Conservation (phyloP, 805 yeast genomes). For the Hyphopichia homilentoma region DNA sequence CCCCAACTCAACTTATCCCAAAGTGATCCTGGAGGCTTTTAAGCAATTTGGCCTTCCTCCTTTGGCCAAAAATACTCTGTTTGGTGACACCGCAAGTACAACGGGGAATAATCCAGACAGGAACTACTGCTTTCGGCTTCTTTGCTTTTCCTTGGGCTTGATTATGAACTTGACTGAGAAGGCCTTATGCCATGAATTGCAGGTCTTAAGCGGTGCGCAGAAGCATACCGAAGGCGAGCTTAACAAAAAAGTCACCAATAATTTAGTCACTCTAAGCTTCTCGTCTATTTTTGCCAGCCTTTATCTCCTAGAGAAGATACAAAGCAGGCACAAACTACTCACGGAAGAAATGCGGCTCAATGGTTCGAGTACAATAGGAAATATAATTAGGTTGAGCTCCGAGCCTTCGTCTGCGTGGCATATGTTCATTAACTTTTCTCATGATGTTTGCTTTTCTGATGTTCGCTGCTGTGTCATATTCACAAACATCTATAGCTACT, state of each 20-base stretch:
- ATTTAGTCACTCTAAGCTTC: conserved; percentile 13
- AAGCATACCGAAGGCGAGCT: too few relatives aligned
- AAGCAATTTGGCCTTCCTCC: conserved; percentile 23
- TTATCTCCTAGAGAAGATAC: conserved; percentile 3
- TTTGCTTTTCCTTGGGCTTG: too few relatives aligned
- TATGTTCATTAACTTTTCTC: conserved; percentile 23
- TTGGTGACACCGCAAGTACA: conserved; percentile 7
- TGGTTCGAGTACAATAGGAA: conserved; percentile 3
- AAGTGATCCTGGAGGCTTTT: conserved; percentile 10
- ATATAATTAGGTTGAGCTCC: conserved; percentile 5
- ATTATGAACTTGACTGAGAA: too few relatives aligned
- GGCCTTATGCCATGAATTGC: too few relatives aligned
- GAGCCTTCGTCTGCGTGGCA: conserved; percentile 22
- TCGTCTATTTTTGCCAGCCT: conserved; percentile 14
- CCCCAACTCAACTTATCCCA: conserved; percentile 10
- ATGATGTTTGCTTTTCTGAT: conserved; percentile 28
- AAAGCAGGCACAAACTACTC: background rate
- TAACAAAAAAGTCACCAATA: conserved; percentile 9
- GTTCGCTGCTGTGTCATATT: conserved; percentile 16
- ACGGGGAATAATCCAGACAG: too few relatives aligned
- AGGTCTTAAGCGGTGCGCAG: too few relatives aligned
- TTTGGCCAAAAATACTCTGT: conserved; percentile 22
- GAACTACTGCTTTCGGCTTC: too few relatives aligned
- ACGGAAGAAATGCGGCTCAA: conserved; percentile 1
- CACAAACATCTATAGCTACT: conserved; percentile 14